phyloP scores from a whole-genome alignment of 208 protist genomes.

The Borovskyia barvae region DNA sequence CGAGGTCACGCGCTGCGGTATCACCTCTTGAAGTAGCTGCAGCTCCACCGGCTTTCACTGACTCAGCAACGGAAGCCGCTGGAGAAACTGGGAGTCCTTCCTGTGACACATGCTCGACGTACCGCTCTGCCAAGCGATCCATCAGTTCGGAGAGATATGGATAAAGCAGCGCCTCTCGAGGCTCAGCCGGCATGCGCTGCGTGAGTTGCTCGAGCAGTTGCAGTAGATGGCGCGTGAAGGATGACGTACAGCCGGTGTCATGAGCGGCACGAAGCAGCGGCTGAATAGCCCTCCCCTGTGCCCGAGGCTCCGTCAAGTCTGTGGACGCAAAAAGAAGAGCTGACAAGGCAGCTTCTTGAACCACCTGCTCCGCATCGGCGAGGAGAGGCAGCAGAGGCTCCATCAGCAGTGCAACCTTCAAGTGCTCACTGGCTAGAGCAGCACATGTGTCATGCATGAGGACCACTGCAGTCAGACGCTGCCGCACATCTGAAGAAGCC shows the following conservation, averaged over 20 bases:
- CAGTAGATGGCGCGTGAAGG: slow-evolving; percentile 37
- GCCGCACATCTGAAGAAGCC: slow-evolving; percentile 18
- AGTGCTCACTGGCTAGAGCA: slow-evolving; percentile 26
- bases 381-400: slow-evolving; percentile 49
- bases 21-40: background rate
- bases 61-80: no score
- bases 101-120: slow-evolving; percentile 15
- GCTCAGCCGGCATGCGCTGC: slow-evolving; percentile 60
- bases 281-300: slow-evolving; percentile 51
- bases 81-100: background rate
- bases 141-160: slow-evolving; percentile 52
- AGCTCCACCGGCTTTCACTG: background rate
- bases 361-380: slow-evolving; percentile 35
- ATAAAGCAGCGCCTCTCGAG: slow-evolving; percentile 62
- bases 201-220: slow-evolving; percentile 53
- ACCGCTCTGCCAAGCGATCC: slow-evolving; percentile 39
- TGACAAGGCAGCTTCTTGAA: slow-evolving; percentile 59
- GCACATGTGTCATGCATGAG: slow-evolving; percentile 43
- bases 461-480: slow-evolving; percentile 46
- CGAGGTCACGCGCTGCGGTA: background rate
- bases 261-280: slow-evolving; percentile 39
- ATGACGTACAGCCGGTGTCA: slow-evolving; percentile 42
- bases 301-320: slow-evolving; percentile 26
- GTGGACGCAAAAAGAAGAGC: slow-evolving; percentile 38
- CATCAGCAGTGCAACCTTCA: slow-evolving; percentile 39